Evolutionary conservation across 192 early-diverging fungal species (phyloP).

Genomic region (Coemansia sp.): DNA sequence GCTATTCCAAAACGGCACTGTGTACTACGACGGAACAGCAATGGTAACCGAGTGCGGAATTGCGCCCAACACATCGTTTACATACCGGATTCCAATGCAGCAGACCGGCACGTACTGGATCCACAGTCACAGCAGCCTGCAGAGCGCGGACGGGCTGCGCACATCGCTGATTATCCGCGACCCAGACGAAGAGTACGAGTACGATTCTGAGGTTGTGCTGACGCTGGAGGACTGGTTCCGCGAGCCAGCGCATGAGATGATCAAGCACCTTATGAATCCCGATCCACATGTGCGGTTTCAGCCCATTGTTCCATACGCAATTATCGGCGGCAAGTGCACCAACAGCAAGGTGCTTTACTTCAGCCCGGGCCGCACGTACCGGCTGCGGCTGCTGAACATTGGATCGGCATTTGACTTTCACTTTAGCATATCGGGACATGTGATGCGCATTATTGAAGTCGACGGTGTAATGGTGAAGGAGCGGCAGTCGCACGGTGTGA

Average conservation of each 20-base stretch:
- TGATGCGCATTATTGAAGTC: slow-evolving; percentile 74
- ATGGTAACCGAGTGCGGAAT: slow-evolving; percentile 74
- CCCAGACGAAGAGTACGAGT: slow-evolving; percentile 52
- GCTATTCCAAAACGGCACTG: slow-evolving; percentile 71
- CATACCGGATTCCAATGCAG: slow-evolving; percentile 62
- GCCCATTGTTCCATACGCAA: slow-evolving; percentile 27
- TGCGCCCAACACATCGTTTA: slow-evolving; percentile 59
- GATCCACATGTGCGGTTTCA: slow-evolving; percentile 29
- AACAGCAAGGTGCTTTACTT: slow-evolving; percentile 56
- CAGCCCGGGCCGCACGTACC: slow-evolving; percentile 72
- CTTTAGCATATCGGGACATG: slow-evolving; percentile 76
- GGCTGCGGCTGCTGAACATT: slow-evolving; percentile 76
- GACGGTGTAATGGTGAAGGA: slow-evolving; percentile 68
- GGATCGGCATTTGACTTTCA: slow-evolving; percentile 68
- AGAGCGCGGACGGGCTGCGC: slow-evolving; percentile 79
- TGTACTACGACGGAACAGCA: slow-evolving; percentile 65
- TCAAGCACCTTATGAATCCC: slow-evolving; percentile 59
- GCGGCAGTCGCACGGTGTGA: slow-evolving; percentile 52
- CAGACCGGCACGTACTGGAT: slow-evolving; percentile 86
- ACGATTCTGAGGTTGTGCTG: slow-evolving; percentile 68
- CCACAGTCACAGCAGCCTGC: slow-evolving; percentile 64
- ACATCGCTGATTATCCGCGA: slow-evolving; percentile 61
- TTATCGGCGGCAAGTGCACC: slow-evolving; percentile 57
- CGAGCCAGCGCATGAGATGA: slow-evolving; percentile 52
- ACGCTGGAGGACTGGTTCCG: slow-evolving; percentile 74